Base-by-base conservation (phyloP, 345 rosid genomes). In the Gossypium herbaceum region DNA sequence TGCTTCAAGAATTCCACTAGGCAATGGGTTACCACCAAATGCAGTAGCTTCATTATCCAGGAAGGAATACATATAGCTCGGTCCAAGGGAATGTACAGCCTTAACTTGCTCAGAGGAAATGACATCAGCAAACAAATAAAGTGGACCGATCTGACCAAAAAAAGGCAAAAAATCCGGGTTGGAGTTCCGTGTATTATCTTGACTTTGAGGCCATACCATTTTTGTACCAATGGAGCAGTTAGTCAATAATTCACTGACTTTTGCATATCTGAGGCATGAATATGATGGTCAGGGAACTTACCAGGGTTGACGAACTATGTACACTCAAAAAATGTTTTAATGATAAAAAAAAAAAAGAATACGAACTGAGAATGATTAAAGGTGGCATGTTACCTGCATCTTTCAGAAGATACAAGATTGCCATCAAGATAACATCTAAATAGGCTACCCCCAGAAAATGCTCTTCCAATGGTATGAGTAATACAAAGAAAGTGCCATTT, bases 51-150 rank as follows among this genome's bases (percentile, higher is more conserved):
- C 94, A 79, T 86, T 89, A 76, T 94, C 97, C 77, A 89, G 88
- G 86, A 94, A 94, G 15, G 95, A 88, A 78, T 94, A 94, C 98
- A 92, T 94, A 77, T 94, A 94, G 86, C 97, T 92, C 76, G 97
- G 97, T 80, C 98, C 98, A 7, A 94, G 86, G 16, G 87, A 86
- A 86, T 87, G 78, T 56, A 94, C 82, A 59, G 90, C 91, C 84
- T 86, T 89, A 78, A 92, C 90, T 79, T 89, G 91, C 89, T 92
- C 98, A 4, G 91, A 76, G 77, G 98, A 88, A 80, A 94, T 82
- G 56, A 89, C 84, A 89, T 94, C 98, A 77, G 79, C 85, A 83
- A 91, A 92, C 81, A 92, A 71, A 87, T 94, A 94, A 72, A 92
- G 80, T 50, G 98, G 98, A 70, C 98, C 98, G 73, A 94, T 91